Base-by-base conservation (phyloP, 2,329 filamentous ascomycete species). In the Cadophora sp. region DNA sequence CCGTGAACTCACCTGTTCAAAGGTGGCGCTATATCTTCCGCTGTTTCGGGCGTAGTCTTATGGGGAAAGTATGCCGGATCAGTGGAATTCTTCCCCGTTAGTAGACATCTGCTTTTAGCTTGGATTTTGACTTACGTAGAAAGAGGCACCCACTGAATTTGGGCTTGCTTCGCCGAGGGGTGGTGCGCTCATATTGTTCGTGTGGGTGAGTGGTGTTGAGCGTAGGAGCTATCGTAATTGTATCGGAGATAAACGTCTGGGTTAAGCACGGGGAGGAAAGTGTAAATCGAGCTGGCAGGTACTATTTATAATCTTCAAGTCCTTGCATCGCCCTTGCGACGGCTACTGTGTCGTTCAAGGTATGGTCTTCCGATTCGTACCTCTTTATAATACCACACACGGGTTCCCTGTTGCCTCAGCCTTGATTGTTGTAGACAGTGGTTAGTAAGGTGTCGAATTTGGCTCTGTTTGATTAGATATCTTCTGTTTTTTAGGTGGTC, bases 211-310 rank as follows among this genome's bases (percentile, higher is more conserved):
- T 55, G 26, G 51, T 19, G 26, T 27, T 31, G 12, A 55, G 51
- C 51, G 27, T 31, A 55, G 26, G 12, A 31, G 51, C 51, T 55
- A n/a, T 14, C 26, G 29, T 29, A n/a, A 55, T 31, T 43, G 24
- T 16, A 16, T 43, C 14, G 6, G 37, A 43, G 14, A 12, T 43
- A 16, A 43, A 43, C 12, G 7, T 43, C 14, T 26, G 27, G 5
- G n/a, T n/a, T n/a, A n/a, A n/a, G n/a, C n/a, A n/a, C 19, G 29
- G 16, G 53, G 29, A 56, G 53, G 53, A 56, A 34, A 56, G 27
- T 56, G 4, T 34, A 29, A 7, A 34, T 34, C 29, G 53, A 31
- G 27, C 29, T 34, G 29, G 27, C 19, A 56, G 19, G n/a, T n/a
- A 26, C 24, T 24, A 26, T 26, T 50, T 50, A 26, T 50, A 50